Evolutionary conservation across 345 rosid species (phyloP).

Genomic region (Carallia pectinifolia): DNA sequence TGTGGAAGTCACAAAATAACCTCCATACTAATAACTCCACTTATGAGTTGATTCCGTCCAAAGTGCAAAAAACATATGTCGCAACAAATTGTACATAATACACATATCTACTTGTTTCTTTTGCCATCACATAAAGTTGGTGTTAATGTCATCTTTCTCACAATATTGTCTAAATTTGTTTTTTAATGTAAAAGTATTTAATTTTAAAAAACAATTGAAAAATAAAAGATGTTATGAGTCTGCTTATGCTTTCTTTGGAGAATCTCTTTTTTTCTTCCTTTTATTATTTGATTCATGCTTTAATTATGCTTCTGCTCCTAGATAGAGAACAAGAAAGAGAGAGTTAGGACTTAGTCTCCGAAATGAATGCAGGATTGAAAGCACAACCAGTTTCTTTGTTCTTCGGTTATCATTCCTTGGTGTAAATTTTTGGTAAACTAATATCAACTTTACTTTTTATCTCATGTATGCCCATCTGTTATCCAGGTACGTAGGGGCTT

Average conservation of each 20-base stretch:
- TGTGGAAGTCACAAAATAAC: constrained; percentile 10
- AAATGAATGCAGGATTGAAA: too few species aligned
- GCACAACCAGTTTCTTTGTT: not conserved
- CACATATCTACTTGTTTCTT: not conserved
- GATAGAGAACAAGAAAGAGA: not conserved
- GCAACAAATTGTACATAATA: not conserved
- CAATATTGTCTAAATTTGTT: too few species aligned
- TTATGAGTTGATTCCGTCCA: not conserved
- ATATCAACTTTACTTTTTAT: constrained; percentile 14
- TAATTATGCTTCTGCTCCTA: too few species aligned
- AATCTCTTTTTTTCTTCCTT: not conserved
- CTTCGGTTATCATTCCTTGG: not conserved
- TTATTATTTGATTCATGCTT: not conserved
- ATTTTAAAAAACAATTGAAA: too few species aligned
- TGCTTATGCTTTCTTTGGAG: not conserved
- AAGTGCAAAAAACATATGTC: not conserved
- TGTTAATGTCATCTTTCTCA: too few species aligned
- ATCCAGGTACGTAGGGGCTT: constrained; percentile 51
- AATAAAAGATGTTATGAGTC: too few species aligned
- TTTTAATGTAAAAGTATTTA: too few species aligned
- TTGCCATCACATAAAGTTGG: constrained; percentile 1
- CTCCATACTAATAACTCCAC: not conserved
- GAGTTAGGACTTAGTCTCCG: not conserved
- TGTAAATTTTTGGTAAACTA: not conserved
- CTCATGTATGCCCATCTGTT: constrained; percentile 12